Base-by-base conservation (phyloP, 169 alveolate genomes). In the Plasmodium fragile region DNA sequence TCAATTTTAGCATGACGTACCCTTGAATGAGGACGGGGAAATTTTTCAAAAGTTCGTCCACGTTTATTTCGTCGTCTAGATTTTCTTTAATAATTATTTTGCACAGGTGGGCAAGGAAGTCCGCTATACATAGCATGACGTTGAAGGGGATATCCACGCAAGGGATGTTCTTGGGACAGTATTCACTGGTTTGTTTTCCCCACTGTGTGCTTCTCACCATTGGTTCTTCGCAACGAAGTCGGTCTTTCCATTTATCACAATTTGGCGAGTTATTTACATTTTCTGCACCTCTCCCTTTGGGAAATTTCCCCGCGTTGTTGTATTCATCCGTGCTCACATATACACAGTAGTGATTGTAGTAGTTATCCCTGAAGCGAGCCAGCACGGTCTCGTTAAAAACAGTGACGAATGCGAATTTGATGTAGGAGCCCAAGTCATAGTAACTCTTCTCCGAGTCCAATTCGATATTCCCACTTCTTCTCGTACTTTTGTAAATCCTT, bases 1-100 rank as follows among this genome's bases (percentile, higher is more conserved):
- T 79, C 73, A 91, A 71, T 80, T 91, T 91, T 65, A 91, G 75
- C 53, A 65, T 43, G 25, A 91, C 84, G 73, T 91, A 91, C 18
- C 94, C 94, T 49, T 91, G 94, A 43, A 81, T 72, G n/a, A 91
- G 80, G 41, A 81, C 45, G 4, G 94, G 90, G 8, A 80, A 91
- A 22, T 43, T 28, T 91, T 77, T 91, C 39, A 91, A 45, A 25
- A 91, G 32, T 11, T 91, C 94, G 55, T 81, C 91, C 49, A 91
- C 82, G 39, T 91, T 70, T n/a, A 91, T 81, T 81, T 91, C 84
- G 0, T 71, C 45, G 18, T 79, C 84, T 16, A 81, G 53, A 2
- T 91, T 69, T 69, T 91, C 94, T 77, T 80, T 80, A 28, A 81
- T 71, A 32, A 91, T 55, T 11, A 91, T 80, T 91, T 91, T 91